Conservation (phyloP, 2,329 filamentous ascomycete species). For the Phoma sp. region DNA sequence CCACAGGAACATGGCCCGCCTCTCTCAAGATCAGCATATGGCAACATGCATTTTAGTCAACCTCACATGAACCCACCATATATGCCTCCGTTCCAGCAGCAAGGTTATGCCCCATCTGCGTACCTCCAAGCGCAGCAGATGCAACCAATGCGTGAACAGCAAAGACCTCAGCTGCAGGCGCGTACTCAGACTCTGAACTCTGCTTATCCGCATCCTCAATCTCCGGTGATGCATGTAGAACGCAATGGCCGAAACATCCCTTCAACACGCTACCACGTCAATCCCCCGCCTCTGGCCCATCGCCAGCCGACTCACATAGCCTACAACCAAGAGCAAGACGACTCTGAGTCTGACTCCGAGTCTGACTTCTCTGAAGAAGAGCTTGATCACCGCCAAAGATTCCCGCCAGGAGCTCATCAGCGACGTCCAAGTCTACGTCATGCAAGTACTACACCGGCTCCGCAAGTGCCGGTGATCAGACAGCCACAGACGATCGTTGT, state of each 20-base stretch:
- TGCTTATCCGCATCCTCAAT: not conserved
- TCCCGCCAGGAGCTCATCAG: not conserved
- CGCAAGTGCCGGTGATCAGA: not conserved
- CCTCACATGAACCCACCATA: slow-evolving; percentile 1
- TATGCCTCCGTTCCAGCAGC: slow-evolving; percentile 20
- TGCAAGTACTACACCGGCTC: slow-evolving; percentile 30
- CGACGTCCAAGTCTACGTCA: slow-evolving; percentile 35
- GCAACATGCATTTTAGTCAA: slow-evolving; percentile 11
- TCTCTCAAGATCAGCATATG: slow-evolving; percentile 38
- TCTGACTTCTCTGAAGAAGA: slow-evolving; percentile 15
- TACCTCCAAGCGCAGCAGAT: slow-evolving; percentile 21
- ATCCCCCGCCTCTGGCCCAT: slow-evolving; percentile 10
- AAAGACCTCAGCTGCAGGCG: slow-evolving; percentile 26
- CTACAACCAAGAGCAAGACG: slow-evolving; percentile 5
- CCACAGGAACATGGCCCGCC: slow-evolving; percentile 42
- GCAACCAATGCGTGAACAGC: slow-evolving; percentile 2
- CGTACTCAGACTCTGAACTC: not conserved
- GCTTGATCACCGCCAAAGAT: slow-evolving; percentile 6
- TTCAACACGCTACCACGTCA: slow-evolving; percentile 37
- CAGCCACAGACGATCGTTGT: slow-evolving; percentile 23
- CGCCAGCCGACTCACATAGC: not conserved
- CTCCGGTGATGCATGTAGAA: slow-evolving; percentile 29
- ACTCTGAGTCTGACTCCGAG: slow-evolving; percentile 15
- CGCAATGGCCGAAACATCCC: slow-evolving; percentile 27
- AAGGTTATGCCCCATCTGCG: not conserved